Base-by-base conservation (phyloP, 2,329 filamentous ascomycete species). In the Fusarium virguliforme region DNA sequence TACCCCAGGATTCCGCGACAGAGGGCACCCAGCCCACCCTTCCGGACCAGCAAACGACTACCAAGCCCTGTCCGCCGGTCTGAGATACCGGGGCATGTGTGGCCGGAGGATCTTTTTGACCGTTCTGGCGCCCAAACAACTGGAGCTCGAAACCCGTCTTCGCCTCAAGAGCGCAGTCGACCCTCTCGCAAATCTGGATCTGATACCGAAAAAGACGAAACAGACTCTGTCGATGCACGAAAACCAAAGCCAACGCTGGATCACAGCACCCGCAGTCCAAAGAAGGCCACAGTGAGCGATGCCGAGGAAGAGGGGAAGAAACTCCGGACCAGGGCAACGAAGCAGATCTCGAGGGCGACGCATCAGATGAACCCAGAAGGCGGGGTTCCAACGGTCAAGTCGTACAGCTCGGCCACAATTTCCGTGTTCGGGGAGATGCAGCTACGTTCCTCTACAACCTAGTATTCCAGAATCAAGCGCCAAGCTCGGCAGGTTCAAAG, bases 391-490 rank as follows among this genome's bases (percentile, higher is more conserved):
- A 71, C 0, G 30, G 55, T 0, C 60, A 34, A 1, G 28, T 71
- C 4, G 46, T 65, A 0, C 57, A 68, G 3, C 65, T 68, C 3
- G 64, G 64, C 1, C 60, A 53, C 12, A n/a, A 60, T 5, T 71
- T 71, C 8, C 68, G 68, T 18, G 12, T 63, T 4, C 41, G 48
- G 2, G 68, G 68, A 2, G 68, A 71, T 30, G 68, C 68, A 12
- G 68, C 68, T 3, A 71, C 65, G 4, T 71, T 71, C 3, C 15
- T 71, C 0, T 71, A 71, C 9, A 68, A 65, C 0, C 24, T 71
- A 0, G 68, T 71, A 0, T 71, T 68, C 8, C n/a, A 62, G 7
- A 22, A 62, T 6, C 64, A 68, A 6, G 4, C n/a, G 0, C 13
- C 40, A 0, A 22, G 3, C 0, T 8, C 18, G 1, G n/a, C 30